A percentile compares a stretch with the other conserved stretches of the same genome.
Conservation (phyloP, 2,329 filamentous ascomycete genomes). For the Phaeophleospora eucalypticola region DNA sequence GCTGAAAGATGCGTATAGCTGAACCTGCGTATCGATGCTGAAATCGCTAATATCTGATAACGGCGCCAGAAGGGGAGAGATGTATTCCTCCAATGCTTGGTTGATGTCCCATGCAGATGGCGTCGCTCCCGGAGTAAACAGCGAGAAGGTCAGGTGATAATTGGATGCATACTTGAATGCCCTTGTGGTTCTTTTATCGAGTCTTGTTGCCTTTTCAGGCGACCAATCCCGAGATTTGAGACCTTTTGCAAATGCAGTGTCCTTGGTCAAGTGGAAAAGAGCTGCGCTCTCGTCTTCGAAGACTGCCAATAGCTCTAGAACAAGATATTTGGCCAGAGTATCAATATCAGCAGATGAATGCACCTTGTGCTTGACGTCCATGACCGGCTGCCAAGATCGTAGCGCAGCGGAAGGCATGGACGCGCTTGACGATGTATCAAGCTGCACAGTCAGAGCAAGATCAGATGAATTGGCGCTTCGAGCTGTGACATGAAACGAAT, state of each 20-base stretch:
- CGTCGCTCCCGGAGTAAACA: conserved; percentile 74
- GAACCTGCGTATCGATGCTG: conserved; percentile 91
- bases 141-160: conserved; percentile 92
- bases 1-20: conserved; percentile 75
- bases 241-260: conserved; percentile 24
- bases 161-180: conserved; percentile 88
- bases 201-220: conserved; percentile 35
- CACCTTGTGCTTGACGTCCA: conserved; percentile 73
- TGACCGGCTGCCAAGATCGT: conserved; percentile 63
- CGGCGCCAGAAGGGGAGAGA: conserved; percentile 74
- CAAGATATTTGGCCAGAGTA: conserved; percentile 71
- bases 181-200: conserved; percentile 66
- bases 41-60: conserved; percentile 87
- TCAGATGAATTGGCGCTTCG: conserved; percentile 10
- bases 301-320: conserved; percentile 68
- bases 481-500: conserved; percentile 64
- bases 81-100: conserved; percentile 71
- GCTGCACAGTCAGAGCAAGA: conserved; percentile 58
- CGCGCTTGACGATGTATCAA: conserved; percentile 59
- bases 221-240: conserved; percentile 31
- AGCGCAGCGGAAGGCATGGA: conserved; percentile 57
- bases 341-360: conserved; percentile 62
- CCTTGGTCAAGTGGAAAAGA: conserved; percentile 45
- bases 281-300: conserved; percentile 88
- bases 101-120: conserved; percentile 94